phyloP scores from a whole-genome alignment of 768 basidiomycete species.

The Dentipellis sp. region DNA sequence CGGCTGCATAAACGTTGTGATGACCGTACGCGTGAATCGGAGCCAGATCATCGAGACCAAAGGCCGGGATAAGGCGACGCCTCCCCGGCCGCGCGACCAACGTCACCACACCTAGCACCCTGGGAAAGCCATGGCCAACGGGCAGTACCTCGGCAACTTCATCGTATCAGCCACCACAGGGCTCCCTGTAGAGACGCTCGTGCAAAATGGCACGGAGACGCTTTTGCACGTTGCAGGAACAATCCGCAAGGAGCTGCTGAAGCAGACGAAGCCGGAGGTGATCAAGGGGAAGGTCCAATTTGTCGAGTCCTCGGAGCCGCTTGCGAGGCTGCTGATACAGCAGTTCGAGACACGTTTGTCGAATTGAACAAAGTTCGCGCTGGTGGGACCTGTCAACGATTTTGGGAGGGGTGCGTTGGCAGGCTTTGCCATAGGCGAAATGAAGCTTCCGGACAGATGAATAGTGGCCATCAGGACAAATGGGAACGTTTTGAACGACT shows the following conservation, averaged over 20 bases:
- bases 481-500: not conserved
- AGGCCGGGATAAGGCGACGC: too few relatives aligned
- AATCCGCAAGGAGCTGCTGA: not conserved
- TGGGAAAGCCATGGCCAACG: not conserved
- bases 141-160: not conserved
- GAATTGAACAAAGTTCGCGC: not conserved
- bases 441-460: not conserved
- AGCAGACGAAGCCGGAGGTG: not conserved
- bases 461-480: not conserved
- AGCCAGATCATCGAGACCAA: too few relatives aligned
- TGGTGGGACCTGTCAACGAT: not conserved
- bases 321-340: not conserved
- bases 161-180: not conserved
- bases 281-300: not conserved
- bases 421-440: not conserved
- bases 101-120: too few relatives aligned
- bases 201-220: too few relatives aligned
- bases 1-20: too few relatives aligned
- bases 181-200: not conserved
- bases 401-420: not conserved
- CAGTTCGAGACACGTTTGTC: not conserved
- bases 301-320: not conserved
- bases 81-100: too few relatives aligned
- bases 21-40: too few relatives aligned
- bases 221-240: not conserved